Base-by-base conservation (phyloP, 169 alveolate genomes). In the Plasmodium falciparum region DNA sequence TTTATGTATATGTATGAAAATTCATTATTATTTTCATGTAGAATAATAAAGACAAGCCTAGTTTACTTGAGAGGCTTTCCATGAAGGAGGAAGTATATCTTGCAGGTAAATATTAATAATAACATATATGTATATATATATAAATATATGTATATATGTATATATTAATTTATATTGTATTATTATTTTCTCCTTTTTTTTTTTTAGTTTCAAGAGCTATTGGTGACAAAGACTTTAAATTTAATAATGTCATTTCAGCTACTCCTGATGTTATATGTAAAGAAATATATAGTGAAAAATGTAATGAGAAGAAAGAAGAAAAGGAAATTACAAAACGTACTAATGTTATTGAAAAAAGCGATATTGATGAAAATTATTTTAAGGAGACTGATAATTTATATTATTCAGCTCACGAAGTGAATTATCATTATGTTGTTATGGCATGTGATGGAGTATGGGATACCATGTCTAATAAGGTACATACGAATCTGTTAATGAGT, bases 401-500 rank as follows among this genome's bases (percentile, higher is more conserved):
- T 58, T 83, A 54, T 43, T 70, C 91, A 8, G 17, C 86, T 11
- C 86, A 83, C 0, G 91, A 83, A 47, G 39, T 83, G 65, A 83
- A 83, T 70, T 83, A 83, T 50, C 91, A 69, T 59, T 83, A 69
- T 70, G 91, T 83, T 83, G 54, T 83, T 39, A 56, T 83, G 86
- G 91, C 91, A 7, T 83, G 91, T 69, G 91, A 83, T 70, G 91
- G 91, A n/a, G 91, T 83, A 11, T 83, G 91, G 91, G 91, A 83
- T 9, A 83, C 74, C 17, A 20, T 83, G 52, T 63, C 91, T 17
- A 83, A 67, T 71, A 67, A 83, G 74, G 91, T 83, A 70, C 12
- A 43, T 12, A 26, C 7, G 24, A 67, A 3, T 47, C 67, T 49
- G 4, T 26, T n/a, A 7, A 45, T 2, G 2, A 75, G 13, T 45